Conservation (phyloP, 208 protist species). For the Wallacemonas sp. region DNA sequence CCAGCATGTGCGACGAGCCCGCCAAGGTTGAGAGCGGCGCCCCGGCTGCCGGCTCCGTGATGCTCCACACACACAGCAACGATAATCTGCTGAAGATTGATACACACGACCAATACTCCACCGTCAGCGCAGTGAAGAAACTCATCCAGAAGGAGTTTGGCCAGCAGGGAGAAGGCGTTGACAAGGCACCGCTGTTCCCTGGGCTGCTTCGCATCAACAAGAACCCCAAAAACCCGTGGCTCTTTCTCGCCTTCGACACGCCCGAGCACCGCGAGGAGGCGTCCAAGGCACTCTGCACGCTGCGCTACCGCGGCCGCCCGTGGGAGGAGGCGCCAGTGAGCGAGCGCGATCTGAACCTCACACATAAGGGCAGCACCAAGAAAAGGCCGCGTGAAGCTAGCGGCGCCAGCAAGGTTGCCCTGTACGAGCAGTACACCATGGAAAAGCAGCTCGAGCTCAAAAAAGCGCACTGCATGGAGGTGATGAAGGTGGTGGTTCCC, state of each 20-base stretch:
- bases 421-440: conserved; percentile 67
- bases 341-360: conserved; percentile 60
- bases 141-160: conserved; percentile 62
- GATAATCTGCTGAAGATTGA: conserved; percentile 88
- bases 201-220: conserved; percentile 85
- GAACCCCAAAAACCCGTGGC: conserved; percentile 65
- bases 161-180: conserved; percentile 13
- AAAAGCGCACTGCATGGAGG: conserved; percentile 58
- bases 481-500: conserved; percentile 52
- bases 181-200: conserved; percentile 48
- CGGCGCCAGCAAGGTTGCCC: conserved; percentile 52
- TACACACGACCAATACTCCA: conserved; percentile 83
- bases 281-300: conserved; percentile 29
- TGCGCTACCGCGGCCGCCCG: conserved; percentile 46
- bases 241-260: conserved; percentile 84
- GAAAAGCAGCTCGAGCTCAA: conserved; percentile 81
- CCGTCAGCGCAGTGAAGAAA: conserved; percentile 68
- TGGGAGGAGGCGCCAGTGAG: conserved; percentile 63
- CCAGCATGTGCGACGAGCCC: conserved; percentile 1
- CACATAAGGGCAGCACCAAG: conserved; percentile 62
- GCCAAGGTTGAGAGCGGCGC: background rate
- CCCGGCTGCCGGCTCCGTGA: background rate
- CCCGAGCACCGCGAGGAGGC: conserved; percentile 50
- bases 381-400: conserved; percentile 48
- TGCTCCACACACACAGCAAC: conserved; percentile 80